A percentile compares a stretch with the other conserved stretches of the same genome.
phyloP scores from a whole-genome alignment of 495 filamentous ascomycete species.

The Sphaerosporella brunnea region DNA sequence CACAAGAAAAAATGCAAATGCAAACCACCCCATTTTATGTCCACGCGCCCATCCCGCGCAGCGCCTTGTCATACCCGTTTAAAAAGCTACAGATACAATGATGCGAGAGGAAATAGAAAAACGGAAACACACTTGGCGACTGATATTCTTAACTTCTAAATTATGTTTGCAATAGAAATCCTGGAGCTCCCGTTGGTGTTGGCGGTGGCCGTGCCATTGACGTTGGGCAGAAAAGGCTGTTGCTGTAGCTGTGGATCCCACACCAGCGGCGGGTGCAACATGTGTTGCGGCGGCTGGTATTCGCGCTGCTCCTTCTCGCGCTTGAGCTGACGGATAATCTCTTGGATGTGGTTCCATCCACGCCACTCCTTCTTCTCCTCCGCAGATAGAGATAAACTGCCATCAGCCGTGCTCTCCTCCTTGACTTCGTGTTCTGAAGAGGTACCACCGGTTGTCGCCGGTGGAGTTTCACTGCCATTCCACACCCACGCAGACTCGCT shows the following conservation, averaged over 20 bases:
- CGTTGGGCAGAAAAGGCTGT: slow-evolving; percentile 23
- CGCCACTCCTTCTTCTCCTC: slow-evolving; percentile 39
- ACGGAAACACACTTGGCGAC: background rate
- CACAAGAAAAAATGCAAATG: background rate
- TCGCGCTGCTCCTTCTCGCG: slow-evolving; percentile 11
- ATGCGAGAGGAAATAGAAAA: background rate
- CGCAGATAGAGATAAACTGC: slow-evolving; percentile 29
- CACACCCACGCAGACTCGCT: slow-evolving; percentile 72
- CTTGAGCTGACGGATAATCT: slow-evolving; percentile 22
- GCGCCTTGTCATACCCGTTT: background rate
- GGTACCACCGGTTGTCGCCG: slow-evolving; percentile 27
- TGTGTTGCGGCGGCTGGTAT: slow-evolving; percentile 13
- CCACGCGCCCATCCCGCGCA: background rate
- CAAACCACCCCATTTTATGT: background rate
- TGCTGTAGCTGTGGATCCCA: slow-evolving; percentile 22
- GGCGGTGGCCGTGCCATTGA: slow-evolving; percentile 15
- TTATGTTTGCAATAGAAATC: slow-evolving; percentile 70
- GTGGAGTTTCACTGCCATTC: slow-evolving; percentile 46
- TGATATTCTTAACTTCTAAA: slow-evolving; percentile 28
- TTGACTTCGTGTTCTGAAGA: slow-evolving; percentile 9
- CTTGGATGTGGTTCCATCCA: slow-evolving; percentile 36
- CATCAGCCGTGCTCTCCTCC: background rate
- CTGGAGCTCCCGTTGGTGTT: slow-evolving; percentile 33
- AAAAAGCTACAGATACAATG: background rate
- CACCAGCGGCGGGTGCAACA: slow-evolving; percentile 26